Evolutionary conservation across 768 basidiomycete genomes (phyloP).

Genomic region (Lactifluus hygrophoroides): DNA sequence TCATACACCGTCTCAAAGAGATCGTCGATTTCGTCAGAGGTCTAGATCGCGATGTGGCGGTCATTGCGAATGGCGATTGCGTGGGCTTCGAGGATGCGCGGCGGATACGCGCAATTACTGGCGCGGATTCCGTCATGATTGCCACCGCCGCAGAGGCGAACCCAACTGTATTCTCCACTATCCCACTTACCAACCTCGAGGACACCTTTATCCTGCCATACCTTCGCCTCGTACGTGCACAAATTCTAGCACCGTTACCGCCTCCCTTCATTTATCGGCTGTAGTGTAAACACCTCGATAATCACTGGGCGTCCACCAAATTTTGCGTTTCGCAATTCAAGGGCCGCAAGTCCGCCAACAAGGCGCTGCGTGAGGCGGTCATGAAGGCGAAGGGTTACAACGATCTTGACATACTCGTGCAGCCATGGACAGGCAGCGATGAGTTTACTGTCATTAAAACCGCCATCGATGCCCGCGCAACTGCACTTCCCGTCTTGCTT

Average conservation of each 20-base stretch:
- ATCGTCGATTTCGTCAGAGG: constrained; percentile 79
- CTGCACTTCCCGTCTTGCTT: not conserved
- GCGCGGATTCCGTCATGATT: constrained; percentile 94
- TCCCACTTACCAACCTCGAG: constrained; percentile 61
- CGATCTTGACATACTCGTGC: constrained; percentile 18
- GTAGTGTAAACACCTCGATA: constrained; percentile 66
- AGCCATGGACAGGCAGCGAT: constrained; percentile 20
- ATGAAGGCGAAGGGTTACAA: constrained; percentile 51
- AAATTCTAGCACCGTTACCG: constrained; percentile 9
- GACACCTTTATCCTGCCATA: constrained; percentile 62
- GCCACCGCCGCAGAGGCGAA: constrained; percentile 93
- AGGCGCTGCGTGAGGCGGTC: constrained; percentile 44
- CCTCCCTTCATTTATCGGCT: not conserved
- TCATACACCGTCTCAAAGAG: constrained; percentile 69
- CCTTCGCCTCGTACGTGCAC: constrained; percentile 52
- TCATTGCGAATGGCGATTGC: constrained; percentile 94
- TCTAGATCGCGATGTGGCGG: constrained; percentile 70
- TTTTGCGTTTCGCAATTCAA: constrained; percentile 83
- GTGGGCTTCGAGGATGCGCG: constrained; percentile 68
- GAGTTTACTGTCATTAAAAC: constrained; percentile 18
- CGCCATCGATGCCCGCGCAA: constrained; percentile 13
- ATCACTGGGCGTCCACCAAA: constrained; percentile 80
- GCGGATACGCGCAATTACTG: constrained; percentile 65
- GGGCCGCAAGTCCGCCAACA: constrained; percentile 54
- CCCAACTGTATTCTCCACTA: constrained; percentile 75